Evolutionary conservation across 2,329 filamentous ascomycete species (phyloP).

Genomic region (Biscogniauxia marginata): DNA sequence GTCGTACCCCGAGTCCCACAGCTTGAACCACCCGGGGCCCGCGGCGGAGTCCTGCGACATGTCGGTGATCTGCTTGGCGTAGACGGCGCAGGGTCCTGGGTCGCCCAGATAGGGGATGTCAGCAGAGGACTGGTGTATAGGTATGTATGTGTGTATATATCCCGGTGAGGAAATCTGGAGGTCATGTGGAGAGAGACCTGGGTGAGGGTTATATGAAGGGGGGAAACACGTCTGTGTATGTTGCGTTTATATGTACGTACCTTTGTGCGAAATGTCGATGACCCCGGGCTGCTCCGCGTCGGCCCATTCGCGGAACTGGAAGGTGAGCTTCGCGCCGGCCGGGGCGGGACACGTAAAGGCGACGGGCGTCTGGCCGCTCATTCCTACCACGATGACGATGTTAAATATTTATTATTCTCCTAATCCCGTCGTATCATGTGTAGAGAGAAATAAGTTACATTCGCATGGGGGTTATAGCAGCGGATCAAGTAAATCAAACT

Average conservation of each 20-base stretch:
- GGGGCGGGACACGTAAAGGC: conserved; percentile 47
- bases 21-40: conserved; percentile 75
- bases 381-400: conserved; percentile 40
- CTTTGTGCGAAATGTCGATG: conserved; percentile 51
- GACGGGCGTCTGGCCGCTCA: conserved; percentile 44
- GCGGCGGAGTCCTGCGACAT: conserved; percentile 51
- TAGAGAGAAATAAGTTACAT: no score
- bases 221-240: no score
- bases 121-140: neutral
- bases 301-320: conserved; percentile 64
- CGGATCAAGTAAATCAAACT: no score
- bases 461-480: no score
- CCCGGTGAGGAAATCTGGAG: neutral
- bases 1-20: conserved; percentile 69
- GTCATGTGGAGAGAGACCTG: no score
- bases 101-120: conserved; percentile 24
- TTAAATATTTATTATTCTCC: no score
- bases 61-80: conserved; percentile 67
- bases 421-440: no score
- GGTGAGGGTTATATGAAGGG: neutral
- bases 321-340: conserved; percentile 58
- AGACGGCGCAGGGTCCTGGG: conserved; percentile 70
- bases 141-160: neutral
- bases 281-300: conserved; percentile 52
- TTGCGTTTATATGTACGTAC: no score